Base-by-base conservation (phyloP, 208 protist species). In the Trichomonas vaginalis region DNA sequence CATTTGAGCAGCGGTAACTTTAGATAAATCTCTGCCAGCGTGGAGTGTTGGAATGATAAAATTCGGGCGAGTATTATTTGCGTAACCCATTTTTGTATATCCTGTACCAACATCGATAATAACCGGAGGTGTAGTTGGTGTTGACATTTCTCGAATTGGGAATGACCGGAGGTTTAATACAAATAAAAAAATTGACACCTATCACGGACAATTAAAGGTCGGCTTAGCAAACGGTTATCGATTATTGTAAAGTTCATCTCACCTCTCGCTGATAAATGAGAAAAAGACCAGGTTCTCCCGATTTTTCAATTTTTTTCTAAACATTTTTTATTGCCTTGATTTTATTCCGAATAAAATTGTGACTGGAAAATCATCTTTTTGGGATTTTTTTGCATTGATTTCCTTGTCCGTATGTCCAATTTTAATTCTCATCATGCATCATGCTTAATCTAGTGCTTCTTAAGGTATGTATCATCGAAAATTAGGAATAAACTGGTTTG, bases 51-150 rank as follows among this genome's bases (percentile, higher is more conserved):
- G 99, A 42, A 99, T 97, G 49, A 99, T 98, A 96, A 98, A 99
- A 0, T 96, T 97, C 0, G 99, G 99, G 95, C 98, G 98, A 47
- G 95, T 96, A 96, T 99, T 99, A 70, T 98, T 98, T 39, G 98
- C 98, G 97, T 99, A 99, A 37, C 99, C 99, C 97, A 99, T 99
- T 97, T 99, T 99, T 27, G 98, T 99, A 97, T 98, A 99, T 95
- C 98, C 98, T 9, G 99, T 99, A 96, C 99, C 99, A 97, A 98
- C 98, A 97, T 99, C 99, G 95, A 99, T 99, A n/a, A 99, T 98
- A 62, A 99, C 97, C 14, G 98, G 98, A 2, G 98, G 98, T 23
- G 95, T 95, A n/a, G 39, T 47, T 88, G 32, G 82, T n/a, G 82
- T 27, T 12, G 17, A 27, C 56, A 70, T 70, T 70, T 70, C 56